Conservation (phyloP, 208 protist genomes). For the Trypanosoma cruzi region DNA sequence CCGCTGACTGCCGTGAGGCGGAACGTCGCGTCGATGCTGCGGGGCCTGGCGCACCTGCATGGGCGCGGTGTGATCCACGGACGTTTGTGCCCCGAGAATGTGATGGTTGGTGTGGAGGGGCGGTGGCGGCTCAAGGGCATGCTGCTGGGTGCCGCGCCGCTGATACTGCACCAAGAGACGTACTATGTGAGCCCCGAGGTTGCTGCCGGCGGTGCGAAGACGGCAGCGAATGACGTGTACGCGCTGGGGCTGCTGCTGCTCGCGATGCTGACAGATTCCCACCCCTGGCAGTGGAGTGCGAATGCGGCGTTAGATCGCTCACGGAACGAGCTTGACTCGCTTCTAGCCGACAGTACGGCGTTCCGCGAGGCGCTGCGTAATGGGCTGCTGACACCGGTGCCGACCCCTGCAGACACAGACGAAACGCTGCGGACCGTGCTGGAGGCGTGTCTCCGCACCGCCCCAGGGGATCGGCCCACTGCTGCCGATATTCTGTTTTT, state of each 20-base stretch:
- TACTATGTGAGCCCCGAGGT: constrained; percentile 39
- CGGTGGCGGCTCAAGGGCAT: constrained; percentile 33
- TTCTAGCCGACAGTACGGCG: constrained; percentile 21
- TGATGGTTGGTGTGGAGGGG: constrained; percentile 28
- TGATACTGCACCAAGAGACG: constrained; percentile 26
- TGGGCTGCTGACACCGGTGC: constrained; percentile 19
- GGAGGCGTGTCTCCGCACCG: constrained; percentile 22
- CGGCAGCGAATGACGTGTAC: constrained; percentile 29
- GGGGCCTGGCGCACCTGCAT: constrained; percentile 29
- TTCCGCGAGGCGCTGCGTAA: constrained; percentile 29
- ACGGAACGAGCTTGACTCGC: constrained; percentile 15
- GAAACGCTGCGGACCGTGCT: constrained; percentile 16
- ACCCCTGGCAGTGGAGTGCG: constrained; percentile 40
- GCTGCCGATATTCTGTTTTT: background rate
- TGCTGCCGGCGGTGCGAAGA: constrained; percentile 20
- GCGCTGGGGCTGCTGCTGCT: constrained; percentile 28
- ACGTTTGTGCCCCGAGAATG: constrained; percentile 31
- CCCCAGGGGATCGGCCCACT: background rate
- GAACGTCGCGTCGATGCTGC: constrained; percentile 27
- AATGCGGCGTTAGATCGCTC: constrained; percentile 17
- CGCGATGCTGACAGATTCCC: constrained; percentile 30
- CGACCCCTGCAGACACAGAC: constrained; percentile 13
- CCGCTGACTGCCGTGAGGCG: constrained; percentile 19
- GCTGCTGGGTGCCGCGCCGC: constrained; percentile 9
- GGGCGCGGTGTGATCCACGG: constrained; percentile 30